Evolutionary conservation across 768 basidiomycete genomes (phyloP), one percentile per base, ranked within the genome.

Genomic region (Suillus discolor): DNA sequence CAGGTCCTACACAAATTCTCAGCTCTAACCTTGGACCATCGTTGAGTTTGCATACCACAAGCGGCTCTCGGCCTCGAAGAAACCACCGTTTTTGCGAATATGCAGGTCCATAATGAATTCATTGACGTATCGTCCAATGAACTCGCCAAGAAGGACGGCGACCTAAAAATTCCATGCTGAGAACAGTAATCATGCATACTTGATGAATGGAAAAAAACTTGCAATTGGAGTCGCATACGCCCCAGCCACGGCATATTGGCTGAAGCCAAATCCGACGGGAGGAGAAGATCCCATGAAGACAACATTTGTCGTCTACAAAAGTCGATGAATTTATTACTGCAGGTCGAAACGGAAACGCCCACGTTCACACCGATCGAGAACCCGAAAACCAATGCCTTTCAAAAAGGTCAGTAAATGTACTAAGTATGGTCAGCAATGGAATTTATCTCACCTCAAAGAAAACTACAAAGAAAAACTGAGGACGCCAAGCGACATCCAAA

Each of bases 21-120:
- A 34, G 28, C 4, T 31, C 18, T 18, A 25, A 3, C 18, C 4
- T 31, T 18, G 6, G 15, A 53, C 28, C 28, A 31, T 28, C 18
- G 8, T 38, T 28, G 38, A 44, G 16, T 49, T 6, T 16, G 74
- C 77, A 44, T 59, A 79, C 81, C 81, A 82, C 31, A 83, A 55
- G 18, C 81, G 79, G 65, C 67, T 80, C 72, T 88, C 87, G 1
- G 87, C 82, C 62, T 81, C 80, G 72, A 87, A 87, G 55, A 87
- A 80, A 54, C 87, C 87, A 0, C 73, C 68, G 69, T 86, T 84
- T 36, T 79, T 69, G 18, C 81, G 77, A 67, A 85, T 83, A 51
- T 72, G 76, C n/a, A 74, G 28, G 62, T 79, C 76, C 73, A 84
- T 82, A 44, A 85, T 79, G 72, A 77, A 77, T 62, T 87, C 86